Evolutionary conservation across 768 basidiomycete genomes (phyloP).

Genomic region (Agaricus subrufescens): DNA sequence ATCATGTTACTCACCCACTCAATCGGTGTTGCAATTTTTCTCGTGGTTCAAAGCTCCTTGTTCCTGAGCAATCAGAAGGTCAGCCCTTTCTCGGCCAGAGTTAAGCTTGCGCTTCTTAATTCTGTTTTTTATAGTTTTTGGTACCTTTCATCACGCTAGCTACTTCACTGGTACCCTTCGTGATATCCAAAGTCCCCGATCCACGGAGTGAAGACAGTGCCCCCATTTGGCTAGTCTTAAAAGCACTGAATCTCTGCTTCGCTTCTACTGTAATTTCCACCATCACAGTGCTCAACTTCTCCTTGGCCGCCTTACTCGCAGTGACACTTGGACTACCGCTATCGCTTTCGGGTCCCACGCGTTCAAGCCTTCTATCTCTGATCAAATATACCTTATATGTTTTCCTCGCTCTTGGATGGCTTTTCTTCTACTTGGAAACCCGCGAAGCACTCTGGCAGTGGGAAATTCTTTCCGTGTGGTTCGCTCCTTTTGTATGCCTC

Average conservation of each 20-base stretch:
- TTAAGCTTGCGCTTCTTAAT: background rate
- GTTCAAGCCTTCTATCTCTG: constrained; percentile 17
- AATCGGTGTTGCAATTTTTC: constrained; percentile 50
- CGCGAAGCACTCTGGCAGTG: constrained; percentile 64
- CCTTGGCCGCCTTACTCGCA: constrained; percentile 72
- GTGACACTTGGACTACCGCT: constrained; percentile 64
- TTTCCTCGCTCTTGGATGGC: constrained; percentile 53
- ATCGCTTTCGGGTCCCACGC: constrained; percentile 34
- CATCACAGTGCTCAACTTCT: constrained; percentile 88
- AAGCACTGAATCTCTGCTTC: constrained; percentile 74
- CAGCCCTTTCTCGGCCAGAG: constrained; percentile 10
- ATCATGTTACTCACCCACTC: constrained; percentile 55
- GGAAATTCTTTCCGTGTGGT: constrained; percentile 79
- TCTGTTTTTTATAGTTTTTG: background rate
- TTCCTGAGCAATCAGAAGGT: constrained; percentile 41
- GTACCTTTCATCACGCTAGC: constrained; percentile 4
- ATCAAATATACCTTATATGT: constrained; percentile 35
- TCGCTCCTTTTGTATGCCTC: constrained; percentile 76
- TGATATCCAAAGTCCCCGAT: constrained; percentile 24
- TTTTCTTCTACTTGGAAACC: constrained; percentile 41
- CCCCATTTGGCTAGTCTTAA: constrained; percentile 48
- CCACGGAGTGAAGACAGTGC: constrained; percentile 22
- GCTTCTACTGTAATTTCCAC: constrained; percentile 84
- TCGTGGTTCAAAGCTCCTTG: constrained; percentile 36
- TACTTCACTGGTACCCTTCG: constrained; percentile 26